Base-by-base conservation (phyloP, 164 flowering plant genomes). In the Santalum album region DNA sequence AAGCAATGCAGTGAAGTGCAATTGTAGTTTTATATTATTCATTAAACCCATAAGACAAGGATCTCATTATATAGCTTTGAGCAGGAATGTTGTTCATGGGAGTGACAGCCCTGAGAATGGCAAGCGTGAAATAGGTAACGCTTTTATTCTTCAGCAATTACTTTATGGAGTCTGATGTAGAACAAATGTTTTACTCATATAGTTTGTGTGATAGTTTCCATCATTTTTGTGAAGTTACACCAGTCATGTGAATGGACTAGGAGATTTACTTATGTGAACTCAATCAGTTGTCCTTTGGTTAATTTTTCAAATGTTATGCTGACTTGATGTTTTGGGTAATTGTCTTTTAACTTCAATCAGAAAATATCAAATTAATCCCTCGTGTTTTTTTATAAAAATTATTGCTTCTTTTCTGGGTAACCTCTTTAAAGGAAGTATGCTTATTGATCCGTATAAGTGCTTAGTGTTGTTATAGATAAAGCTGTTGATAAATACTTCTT, bases 81-180 rank as follows among this genome's bases (percentile, higher is more conserved):
- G 66, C 89, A 92, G 98, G 83, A 92, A 92, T 65, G 84, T 92
- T 40, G 70, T 92, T 66, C 99, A 92, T 77, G 99, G 99, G 49
- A 92, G 99, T 75, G 97, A 92, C 63, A 89, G 97, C 75, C 88
- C 90, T 48, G 99, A 92, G 38, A 92, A 87, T 69, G 96, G 99
- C 64, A 64, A 76, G 69, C 89, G 95, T 56, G 98, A 91, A 79
- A 81, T 84, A 72, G 96, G 98, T 86, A 72, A 63, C 62, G 3
- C 18, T 22, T 20, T 24, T 26, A 26, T 20, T 16, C 21, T 39
- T 27, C 34, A 7, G 25, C 34, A 29, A 0, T 55, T n/a, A 25
- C 34, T 25, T 12, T 26, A 7, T 29, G n/a, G 2, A 12, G 0
- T 1, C 21, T 57, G 15, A 26, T 7, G 9, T 22, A 20, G 16